Evolutionary conservation across 179 eudicot species (phyloP).

Genomic region (Silene noctiflora): DNA sequence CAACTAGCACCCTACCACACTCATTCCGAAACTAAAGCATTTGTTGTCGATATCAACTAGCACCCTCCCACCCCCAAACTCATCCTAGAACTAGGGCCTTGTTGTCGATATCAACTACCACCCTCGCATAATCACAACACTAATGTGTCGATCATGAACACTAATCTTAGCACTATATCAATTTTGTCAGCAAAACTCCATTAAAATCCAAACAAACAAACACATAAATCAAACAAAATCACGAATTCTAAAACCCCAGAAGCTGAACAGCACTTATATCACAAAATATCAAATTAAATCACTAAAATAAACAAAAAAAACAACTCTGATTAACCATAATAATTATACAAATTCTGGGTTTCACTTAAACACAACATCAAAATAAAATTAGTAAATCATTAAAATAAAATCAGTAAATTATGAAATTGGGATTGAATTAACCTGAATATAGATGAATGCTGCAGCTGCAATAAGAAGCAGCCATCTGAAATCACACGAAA

Average conservation of each 20-base stretch:
- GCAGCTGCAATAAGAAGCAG: constrained; percentile 61
- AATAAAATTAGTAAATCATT: not conserved
- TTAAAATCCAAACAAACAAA: not conserved
- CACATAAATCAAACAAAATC: not conserved
- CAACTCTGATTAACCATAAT: not conserved
- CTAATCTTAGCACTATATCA: not conserved
- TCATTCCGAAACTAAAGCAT: no score
- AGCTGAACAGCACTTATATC: not conserved
- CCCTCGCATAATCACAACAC: no score
- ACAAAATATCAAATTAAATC: not conserved
- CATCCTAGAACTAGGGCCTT: no score
- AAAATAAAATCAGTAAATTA: not conserved
- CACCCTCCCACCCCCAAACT: no score
- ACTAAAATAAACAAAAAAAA: not conserved
- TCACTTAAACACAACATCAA: not conserved
- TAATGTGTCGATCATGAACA: no score
- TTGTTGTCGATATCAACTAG: no score
- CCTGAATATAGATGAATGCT: constrained; percentile 73
- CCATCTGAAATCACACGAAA: constrained; percentile 52
- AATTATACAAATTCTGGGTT: constrained; percentile 3
- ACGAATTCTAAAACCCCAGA: not conserved
- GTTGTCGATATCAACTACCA: no score
- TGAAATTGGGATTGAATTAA: not conserved
- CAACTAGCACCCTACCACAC: no score
- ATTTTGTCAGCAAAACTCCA: not conserved